phyloP scores from a whole-genome alignment of 2,329 filamentous ascomycete genomes.

The Arthroderma uncinatum region DNA sequence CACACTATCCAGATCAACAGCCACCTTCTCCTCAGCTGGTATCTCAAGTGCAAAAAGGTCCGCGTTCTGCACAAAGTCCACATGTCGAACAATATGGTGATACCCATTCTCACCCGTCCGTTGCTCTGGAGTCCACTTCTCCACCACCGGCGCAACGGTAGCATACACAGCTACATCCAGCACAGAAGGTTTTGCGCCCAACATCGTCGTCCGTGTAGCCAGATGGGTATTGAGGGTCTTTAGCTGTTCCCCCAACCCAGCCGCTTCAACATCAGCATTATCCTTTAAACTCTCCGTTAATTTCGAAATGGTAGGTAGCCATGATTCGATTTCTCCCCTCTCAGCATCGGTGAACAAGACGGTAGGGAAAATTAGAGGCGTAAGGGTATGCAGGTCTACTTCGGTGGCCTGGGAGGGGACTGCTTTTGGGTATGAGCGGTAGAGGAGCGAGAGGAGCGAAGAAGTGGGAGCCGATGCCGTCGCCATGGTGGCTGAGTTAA shows the following conservation, averaged over 20 bases:
- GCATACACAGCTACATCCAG: constrained; percentile 79
- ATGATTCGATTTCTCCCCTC: constrained; percentile 78
- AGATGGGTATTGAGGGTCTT: constrained; percentile 77
- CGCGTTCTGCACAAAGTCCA: constrained; percentile 93
- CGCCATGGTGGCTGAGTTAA: constrained; percentile 18
- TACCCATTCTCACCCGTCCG: constrained; percentile 79
- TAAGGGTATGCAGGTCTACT: constrained; percentile 36
- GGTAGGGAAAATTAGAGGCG: constrained; percentile 54
- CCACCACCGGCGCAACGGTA: constrained; percentile 62
- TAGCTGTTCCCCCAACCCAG: constrained; percentile 53
- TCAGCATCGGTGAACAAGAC: constrained; percentile 66
- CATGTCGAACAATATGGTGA: constrained; percentile 79
- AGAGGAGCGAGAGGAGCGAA: constrained; percentile 36
- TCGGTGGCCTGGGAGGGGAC: constrained; percentile 33
- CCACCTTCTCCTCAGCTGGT: constrained; percentile 61
- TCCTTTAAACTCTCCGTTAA: constrained; percentile 50
- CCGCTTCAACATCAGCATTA: constrained; percentile 33
- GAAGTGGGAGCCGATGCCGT: constrained; percentile 30
- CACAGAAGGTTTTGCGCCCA: constrained; percentile 79
- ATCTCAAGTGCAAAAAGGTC: constrained; percentile 58
- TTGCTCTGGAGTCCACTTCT: constrained; percentile 72
- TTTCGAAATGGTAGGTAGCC: constrained; percentile 66
- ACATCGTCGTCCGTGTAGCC: constrained; percentile 73
- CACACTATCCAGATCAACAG: constrained; percentile 67
- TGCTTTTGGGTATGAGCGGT: constrained; percentile 34